Conservation (phyloP, 169 alveolate genomes). For the Cryptosporidium sp. region DNA sequence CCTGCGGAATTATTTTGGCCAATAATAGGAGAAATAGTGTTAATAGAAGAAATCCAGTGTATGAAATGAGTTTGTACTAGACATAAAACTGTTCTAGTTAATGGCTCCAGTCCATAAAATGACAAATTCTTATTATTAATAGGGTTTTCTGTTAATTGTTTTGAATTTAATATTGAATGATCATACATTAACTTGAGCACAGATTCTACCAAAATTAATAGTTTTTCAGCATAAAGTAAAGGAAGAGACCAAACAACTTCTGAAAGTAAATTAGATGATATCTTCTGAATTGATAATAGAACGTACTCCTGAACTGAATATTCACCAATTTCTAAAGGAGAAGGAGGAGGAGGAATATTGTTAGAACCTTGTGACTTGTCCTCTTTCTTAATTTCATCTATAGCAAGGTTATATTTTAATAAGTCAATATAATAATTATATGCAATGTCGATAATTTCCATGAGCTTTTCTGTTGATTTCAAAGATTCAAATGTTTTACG, state of each 20-base stretch:
- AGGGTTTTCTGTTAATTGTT: background rate
- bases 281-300: conserved; percentile 75
- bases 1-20: background rate
- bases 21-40: conserved; percentile 34
- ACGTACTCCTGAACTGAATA: conserved; percentile 77
- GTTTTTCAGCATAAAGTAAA: conserved; percentile 81
- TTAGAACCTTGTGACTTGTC: background rate
- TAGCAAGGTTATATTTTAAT: conserved; percentile 72
- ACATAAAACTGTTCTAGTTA: conserved; percentile 42
- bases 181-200: conserved; percentile 76
- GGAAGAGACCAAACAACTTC: conserved; percentile 83
- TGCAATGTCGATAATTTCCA: conserved; percentile 80
- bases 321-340: conserved; percentile 78
- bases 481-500: conserved; percentile 85
- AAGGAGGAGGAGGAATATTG: conserved; percentile 75
- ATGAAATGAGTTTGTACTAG: conserved; percentile 63
- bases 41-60: conserved; percentile 63
- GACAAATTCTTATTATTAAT: background rate
- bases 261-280: conserved; percentile 77
- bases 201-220: conserved; percentile 76
- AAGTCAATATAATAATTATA: conserved; percentile 77
- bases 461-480: conserved; percentile 84
- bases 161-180: conserved; percentile 5
- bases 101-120: conserved; percentile 37
- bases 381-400: background rate